Conservation (phyloP, 2,329 filamentous ascomycete species). For the Fusarium musae region DNA sequence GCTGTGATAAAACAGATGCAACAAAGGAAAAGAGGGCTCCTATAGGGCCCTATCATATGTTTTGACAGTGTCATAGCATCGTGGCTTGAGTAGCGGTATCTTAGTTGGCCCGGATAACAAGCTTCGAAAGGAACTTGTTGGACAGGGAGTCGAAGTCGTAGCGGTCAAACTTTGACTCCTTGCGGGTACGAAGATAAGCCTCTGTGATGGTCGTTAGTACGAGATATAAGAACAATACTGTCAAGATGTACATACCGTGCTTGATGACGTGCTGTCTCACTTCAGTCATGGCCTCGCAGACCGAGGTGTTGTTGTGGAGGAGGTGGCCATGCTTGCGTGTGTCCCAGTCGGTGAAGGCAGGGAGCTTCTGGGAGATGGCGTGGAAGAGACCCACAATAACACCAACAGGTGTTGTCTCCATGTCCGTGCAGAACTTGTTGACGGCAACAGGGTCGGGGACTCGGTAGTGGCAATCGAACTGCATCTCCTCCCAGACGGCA, state of each 20-base stretch:
- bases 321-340: conserved; percentile 90
- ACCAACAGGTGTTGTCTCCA: conserved; percentile 95
- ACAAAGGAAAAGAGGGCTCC: conserved; percentile 46
- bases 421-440: conserved; percentile 94
- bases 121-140: conserved; percentile 96
- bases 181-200: conserved; percentile 83
- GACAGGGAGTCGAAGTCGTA: conserved; percentile 94
- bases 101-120: conserved; percentile 94
- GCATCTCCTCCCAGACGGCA: conserved; percentile 98
- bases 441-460: conserved; percentile 85
- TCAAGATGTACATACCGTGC: conserved; percentile 78
- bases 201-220: conserved; percentile 64
- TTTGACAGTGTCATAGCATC: conserved; percentile 34
- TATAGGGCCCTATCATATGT: conserved; percentile 19
- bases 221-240: neutral
- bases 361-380: conserved; percentile 96
- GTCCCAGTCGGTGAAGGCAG: conserved; percentile 93
- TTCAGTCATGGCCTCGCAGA: conserved; percentile 96
- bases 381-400: conserved; percentile 98
- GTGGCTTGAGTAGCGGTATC: conserved; percentile 8
- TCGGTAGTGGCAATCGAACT: conserved; percentile 97
- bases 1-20: conserved; percentile 53
- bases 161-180: conserved; percentile 85
- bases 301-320: conserved; percentile 88
- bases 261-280: conserved; percentile 91